Base-by-base conservation (phyloP, 2,329 filamentous ascomycete genomes). In the Claviceps fusiformis region DNA sequence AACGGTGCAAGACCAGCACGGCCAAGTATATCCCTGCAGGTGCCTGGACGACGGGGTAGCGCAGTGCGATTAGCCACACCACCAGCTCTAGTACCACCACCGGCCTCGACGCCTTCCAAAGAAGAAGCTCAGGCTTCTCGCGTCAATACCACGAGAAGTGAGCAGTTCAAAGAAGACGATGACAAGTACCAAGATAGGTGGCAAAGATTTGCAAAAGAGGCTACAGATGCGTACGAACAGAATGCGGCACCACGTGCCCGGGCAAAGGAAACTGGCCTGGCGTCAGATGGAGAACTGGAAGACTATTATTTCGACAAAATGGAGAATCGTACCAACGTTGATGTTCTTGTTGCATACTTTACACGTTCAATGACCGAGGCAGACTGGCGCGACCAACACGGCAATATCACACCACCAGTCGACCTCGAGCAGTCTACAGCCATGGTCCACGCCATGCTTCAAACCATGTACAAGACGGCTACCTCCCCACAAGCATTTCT, bases 51-150 rank as follows among this genome's bases (percentile, higher is more conserved):
- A 56, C 71, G 76, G 19, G 75, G 81, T 1, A 81, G 81, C 0
- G 74, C 78, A 3, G 80, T 86, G 0, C 74, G 81, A 56, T 71
- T 86, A 15, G 82, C 83, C 29, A 86, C 83, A 9, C 78, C 78
- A 39, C 75, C 75, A 8, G 31, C 31, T 9, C 17, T 27, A 31
- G 24, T 24, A 24, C 24, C 24, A 24, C 24, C 24, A 24, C 24
- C 24, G 2, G 13, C 71, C 1, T 78, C 60, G 29, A 57, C 59
- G 17, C 59, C 58, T 1, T 70, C 2, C 78, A 78, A 0, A 73
- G 75, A 0, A 74, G 75, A 10, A 67, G 79, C 19, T 6, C 31
- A 50, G 13, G 51, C 44, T 19, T 50, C 50, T 15, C 46, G 45
- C 29, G 17, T 13, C 8, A 19, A 50, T 33, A 29, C 15, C 37